Evolutionary conservation across 305 asterid species (phyloP), one percentile per base, ranked within the genome.

Genomic region (Nicotiana rustica): DNA sequence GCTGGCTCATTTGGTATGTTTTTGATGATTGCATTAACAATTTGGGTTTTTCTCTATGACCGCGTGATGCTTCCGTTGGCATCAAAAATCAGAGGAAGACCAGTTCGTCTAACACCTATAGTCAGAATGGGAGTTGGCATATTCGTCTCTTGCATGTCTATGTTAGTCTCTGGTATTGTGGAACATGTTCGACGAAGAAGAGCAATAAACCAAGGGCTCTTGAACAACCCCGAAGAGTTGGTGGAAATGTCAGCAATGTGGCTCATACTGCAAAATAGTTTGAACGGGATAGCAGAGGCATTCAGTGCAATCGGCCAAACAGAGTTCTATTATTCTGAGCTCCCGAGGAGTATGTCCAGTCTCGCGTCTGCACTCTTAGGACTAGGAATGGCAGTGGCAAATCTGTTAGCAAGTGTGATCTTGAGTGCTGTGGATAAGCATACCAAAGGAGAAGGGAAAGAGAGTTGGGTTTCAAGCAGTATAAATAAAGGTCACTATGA

Each of bases 81-180:
- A 13, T 91, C 97, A 3, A 88, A 85, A n/a, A 56, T 94, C 79
- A 85, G n/a, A 85, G 89, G 92, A 31, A 81, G 84, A 36, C 92
- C 78, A 0, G 88, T 91, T 10, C 82, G 78, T 33, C 1, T 93
- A 14, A 88, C 78, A 57, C 59, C 88, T 4, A 84, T n/a, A 81
- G 52, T 60, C 4, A 84, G 99, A 88, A 95, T 95, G 98, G 98
- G 96, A 29, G 21, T 87, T 0, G 97, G 97, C 31, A 86, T 94
- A 67, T 87, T 92, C 59, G 33, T 93, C 35, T 93, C 97, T 19
- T 89, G 86, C 81, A 21, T 91, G 1, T 88, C 92, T 66, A 89
- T 90, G 96, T 35, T 86, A 38, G 88, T 85, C 47, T 71, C 96
- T 6, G 92, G 92, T 1, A 4, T 35, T 0, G 91, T 92, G 0